phyloP scores from a whole-genome alignment of 352 stramenopile genomes.

The Phytophthora citrophthora region DNA sequence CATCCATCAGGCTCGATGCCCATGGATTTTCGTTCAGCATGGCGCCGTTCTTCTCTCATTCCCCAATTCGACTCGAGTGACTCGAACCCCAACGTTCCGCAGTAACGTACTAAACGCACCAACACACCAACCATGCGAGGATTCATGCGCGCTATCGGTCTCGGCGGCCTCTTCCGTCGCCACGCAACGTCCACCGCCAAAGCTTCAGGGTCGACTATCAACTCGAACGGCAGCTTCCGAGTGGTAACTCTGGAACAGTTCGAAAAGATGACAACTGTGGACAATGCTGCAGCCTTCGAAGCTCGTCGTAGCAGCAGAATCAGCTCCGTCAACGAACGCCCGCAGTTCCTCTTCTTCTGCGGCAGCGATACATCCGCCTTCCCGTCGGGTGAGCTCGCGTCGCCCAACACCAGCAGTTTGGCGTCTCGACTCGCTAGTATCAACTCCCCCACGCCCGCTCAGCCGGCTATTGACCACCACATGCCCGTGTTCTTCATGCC shows the following conservation, averaged over 20 bases:
- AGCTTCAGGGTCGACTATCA: conserved; percentile 4
- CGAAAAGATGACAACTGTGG: conserved; percentile 34
- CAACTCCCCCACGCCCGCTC: conserved; percentile 31
- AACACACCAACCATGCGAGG: conserved; percentile 52
- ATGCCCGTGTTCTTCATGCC: conserved; percentile 81
- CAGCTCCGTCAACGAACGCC: conserved; percentile 55
- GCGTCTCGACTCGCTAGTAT: conserved; percentile 29
- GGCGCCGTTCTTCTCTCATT: conserved; percentile 29
- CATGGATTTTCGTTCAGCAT: conserved; percentile 17
- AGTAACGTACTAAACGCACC: conserved; percentile 17
- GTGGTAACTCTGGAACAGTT: conserved; percentile 48
- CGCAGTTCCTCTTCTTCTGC: conserved; percentile 83
- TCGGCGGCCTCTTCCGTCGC: conserved; percentile 61
- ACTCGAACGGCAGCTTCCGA: conserved; percentile 32
- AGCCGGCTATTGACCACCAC: conserved; percentile 61
- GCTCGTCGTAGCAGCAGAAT: conserved; percentile 34
- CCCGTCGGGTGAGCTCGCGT: conserved; percentile 27
- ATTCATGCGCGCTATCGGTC: conserved; percentile 72
- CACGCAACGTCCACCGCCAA: conserved; percentile 11
- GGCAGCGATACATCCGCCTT: conserved; percentile 53
- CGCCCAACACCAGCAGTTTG: conserved; percentile 27
- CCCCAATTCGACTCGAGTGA: conserved; percentile 32
- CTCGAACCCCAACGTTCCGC: conserved; percentile 26
- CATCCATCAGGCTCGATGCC: conserved; percentile 10
- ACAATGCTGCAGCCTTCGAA: conserved; percentile 29